phyloP scores from a whole-genome alignment of 1,284 basidiomycete species.

The Mycena sp. region DNA sequence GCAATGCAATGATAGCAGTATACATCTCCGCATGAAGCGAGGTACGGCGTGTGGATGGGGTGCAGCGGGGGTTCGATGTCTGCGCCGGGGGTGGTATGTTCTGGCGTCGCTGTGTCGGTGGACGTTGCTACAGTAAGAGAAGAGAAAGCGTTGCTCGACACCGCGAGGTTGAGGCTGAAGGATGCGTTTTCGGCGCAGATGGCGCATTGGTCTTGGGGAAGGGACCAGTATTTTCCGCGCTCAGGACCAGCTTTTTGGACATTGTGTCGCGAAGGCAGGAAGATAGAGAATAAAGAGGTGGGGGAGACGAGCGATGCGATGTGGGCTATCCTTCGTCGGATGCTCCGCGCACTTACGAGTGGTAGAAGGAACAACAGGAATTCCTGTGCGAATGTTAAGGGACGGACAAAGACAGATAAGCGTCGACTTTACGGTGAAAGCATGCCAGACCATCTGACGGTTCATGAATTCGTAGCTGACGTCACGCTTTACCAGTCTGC shows the following conservation, averaged over 20 bases:
- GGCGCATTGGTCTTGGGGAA: slow-evolving; percentile 77
- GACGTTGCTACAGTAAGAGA: slow-evolving; percentile 43
- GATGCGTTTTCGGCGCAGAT: slow-evolving; percentile 82
- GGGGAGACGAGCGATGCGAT: slow-evolving; percentile 51
- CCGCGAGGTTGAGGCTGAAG: slow-evolving; percentile 64
- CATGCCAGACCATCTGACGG: slow-evolving; percentile 99
- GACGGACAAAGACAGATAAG: slow-evolving; percentile 8
- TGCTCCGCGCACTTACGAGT: slow-evolving; percentile 74
- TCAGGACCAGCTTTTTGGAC: slow-evolving; percentile 37
- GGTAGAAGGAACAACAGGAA: slow-evolving; percentile 95
- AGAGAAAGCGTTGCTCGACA: slow-evolving; percentile 60
- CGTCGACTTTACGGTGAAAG: slow-evolving; percentile 82
- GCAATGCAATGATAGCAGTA: slow-evolving; percentile 93
- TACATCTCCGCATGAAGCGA: slow-evolving; percentile 79
- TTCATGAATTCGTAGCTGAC: slow-evolving; percentile 99
- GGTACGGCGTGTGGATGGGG: slow-evolving; percentile 77
- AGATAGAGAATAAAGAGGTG: slow-evolving; percentile 34
- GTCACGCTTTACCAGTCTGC: slow-evolving; percentile 77
- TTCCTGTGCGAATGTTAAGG: slow-evolving; percentile 67
- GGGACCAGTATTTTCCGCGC: slow-evolving; percentile 69
- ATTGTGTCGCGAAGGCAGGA: slow-evolving; percentile 29
- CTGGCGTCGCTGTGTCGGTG: slow-evolving; percentile 11
- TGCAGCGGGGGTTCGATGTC: slow-evolving; percentile 59
- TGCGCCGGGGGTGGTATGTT: slow-evolving; percentile 24
- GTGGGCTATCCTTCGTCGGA: slow-evolving; percentile 66